Evolutionary conservation across 1,139 yeast genomes (phyloP).

Genomic region (Hemisphaericaspora xylanilytica): DNA sequence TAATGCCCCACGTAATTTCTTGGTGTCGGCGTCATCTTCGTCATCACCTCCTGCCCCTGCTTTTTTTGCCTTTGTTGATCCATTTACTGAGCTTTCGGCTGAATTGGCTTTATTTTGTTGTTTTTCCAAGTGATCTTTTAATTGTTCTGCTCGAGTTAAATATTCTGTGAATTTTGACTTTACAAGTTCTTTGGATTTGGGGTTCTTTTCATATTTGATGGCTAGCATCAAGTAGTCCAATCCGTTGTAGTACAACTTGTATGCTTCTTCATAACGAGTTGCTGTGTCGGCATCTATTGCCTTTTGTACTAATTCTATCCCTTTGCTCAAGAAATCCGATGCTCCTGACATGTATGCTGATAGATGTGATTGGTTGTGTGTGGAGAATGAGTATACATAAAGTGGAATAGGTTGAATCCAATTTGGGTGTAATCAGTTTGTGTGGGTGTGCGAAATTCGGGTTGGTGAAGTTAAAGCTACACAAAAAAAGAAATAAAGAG

Average conservation of each 20-base stretch:
- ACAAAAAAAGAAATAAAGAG: too few relatives aligned
- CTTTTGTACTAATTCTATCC: conserved; percentile 87
- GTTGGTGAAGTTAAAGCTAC: too few relatives aligned
- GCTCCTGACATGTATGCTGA: conserved; percentile 35
- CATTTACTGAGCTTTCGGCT: conserved; percentile 51
- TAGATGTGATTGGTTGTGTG: neutral
- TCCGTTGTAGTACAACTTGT: conserved; percentile 88
- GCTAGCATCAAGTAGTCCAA: conserved; percentile 95
- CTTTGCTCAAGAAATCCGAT: conserved; percentile 85
- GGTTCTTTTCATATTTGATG: conserved; percentile 91
- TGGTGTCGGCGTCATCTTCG: conserved; percentile 79
- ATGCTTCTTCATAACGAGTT: conserved; percentile 90
- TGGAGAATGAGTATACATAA: too few relatives aligned
- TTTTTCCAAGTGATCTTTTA: conserved; percentile 84
- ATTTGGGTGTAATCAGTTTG: too few relatives aligned
- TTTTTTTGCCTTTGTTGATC: conserved; percentile 60
- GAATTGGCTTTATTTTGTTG: conserved; percentile 44
- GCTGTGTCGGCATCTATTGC: conserved; percentile 96
- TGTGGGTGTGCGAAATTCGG: too few relatives aligned
- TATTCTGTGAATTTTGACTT: conserved; percentile 90
- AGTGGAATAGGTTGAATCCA: too few relatives aligned
- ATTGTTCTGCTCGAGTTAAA: conserved; percentile 87
- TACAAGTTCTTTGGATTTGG: conserved; percentile 82
- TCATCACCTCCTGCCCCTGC: conserved; percentile 44
- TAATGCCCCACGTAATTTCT: conserved; percentile 85